These are phyloP conservation scores for Globisporangium apiculatum DNA, from an alignment of 352 stramenopile genomes.

Conservation along the genomic window DNA sequence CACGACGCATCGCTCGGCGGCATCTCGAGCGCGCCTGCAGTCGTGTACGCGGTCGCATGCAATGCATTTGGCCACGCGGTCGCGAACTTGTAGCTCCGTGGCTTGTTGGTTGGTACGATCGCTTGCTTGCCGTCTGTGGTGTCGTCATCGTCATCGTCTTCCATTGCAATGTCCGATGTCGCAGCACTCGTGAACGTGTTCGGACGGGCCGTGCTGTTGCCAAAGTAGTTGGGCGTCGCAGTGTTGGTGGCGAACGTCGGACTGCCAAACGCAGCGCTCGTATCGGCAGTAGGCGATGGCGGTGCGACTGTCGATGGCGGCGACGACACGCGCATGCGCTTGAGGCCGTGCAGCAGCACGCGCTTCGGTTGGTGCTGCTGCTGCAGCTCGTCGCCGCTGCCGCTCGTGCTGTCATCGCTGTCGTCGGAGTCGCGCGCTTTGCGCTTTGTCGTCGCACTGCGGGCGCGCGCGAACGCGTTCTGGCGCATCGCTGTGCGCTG, in stretches of 20 bases:
- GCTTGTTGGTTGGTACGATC: conserved; percentile 4
- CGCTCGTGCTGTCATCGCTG: neutral
- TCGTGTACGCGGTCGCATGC: neutral
- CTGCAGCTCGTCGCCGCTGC: conserved; percentile 4
- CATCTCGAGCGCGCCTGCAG: conserved; percentile 8
- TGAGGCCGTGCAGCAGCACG: conserved; percentile 50
- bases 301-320: conserved; percentile 14
- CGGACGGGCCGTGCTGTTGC: neutral
- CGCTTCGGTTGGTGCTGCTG: conserved; percentile 12
- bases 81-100: neutral
- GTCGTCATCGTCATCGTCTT: conserved; percentile 1
- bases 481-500: conserved; percentile 31
- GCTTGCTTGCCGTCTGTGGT: neutral
- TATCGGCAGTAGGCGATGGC: neutral
- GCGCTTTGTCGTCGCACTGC: conserved; percentile 31
- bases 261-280: too few relatives aligned
- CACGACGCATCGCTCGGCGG: conserved; percentile 22
- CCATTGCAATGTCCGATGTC: conserved; percentile 30
- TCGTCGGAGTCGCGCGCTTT: conserved; percentile 22
- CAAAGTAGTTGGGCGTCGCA: neutral
- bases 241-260: neutral
- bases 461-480: conserved; percentile 35
- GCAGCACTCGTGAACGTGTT: neutral
- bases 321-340: conserved; percentile 62
- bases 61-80: conserved; percentile 1